Evolutionary conservation across 1,284 basidiomycete species (phyloP), one percentile per base, ranked within the genome.

Genomic region (Puccinia polysora): DNA sequence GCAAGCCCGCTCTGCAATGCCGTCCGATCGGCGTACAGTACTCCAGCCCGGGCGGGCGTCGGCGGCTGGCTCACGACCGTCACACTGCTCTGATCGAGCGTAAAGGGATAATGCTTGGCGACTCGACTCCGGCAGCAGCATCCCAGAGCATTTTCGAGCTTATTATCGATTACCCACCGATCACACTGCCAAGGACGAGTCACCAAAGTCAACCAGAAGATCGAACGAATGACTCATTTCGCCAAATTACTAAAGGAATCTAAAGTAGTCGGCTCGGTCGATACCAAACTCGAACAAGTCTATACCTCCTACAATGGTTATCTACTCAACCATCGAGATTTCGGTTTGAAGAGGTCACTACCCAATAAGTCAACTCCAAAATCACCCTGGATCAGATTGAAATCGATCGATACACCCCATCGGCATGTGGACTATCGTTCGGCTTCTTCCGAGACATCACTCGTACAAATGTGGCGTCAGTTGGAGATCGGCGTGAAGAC

Each of bases 301-400:
- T 73, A 73, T 34, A 73, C 70, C 1, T 58, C 70, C 20, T 58
- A 73, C 59, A 53, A 64, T 50, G 62, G 60, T 23, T 34, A 73
- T 30, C 49, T 72, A 6, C 30, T 62, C 20, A 52, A 73, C 43
- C n/a, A 28, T 10, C 20, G 60, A 49, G 70, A 73, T 53, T 65
- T 73, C 20, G 70, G 70, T 15, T 25, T 73, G 30, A 73, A 73
- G 47, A 20, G 70, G 18, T 58, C 70, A 20, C 40, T 73, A 18
- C 70, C 70, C 0, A n/a, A 23, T 4, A 64, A 59, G 45, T 45
- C 50, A 6, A 64, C 50, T 58, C n/a, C 60, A 10, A 56, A 30
- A 28, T 73, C 70, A 20, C 70, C 70, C 12, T 73, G 70, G 70
- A 65, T 73, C 14, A 38, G 70, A 32, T 43, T 73, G 18, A 73